Evolutionary conservation across 441 rosid species (phyloP).

Genomic region (Pelargonium fulgidum): DNA sequence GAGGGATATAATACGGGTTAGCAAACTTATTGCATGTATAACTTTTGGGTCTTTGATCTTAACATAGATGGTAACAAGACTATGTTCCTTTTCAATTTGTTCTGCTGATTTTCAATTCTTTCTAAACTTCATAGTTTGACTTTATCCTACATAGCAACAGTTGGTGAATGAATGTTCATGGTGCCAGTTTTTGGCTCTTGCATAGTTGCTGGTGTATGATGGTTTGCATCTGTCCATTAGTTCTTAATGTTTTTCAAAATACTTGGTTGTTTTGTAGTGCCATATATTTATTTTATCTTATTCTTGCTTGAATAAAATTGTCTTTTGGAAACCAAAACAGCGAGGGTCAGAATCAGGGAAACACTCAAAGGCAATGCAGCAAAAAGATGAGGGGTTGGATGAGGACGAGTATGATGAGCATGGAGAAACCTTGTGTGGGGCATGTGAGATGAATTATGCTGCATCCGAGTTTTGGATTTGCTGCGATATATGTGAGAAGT

Average conservation of each 20-base stretch:
- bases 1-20: too few relatives aligned
- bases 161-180: too few relatives aligned
- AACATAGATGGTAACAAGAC: too few relatives aligned
- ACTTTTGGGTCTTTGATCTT: too few relatives aligned
- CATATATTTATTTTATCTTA: neutral
- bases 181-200: too few relatives aligned
- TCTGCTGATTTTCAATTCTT: too few relatives aligned
- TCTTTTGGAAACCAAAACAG: constrained; percentile 32
- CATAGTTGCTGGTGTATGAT: neutral
- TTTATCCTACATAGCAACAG: too few relatives aligned
- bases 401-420: constrained; percentile 68
- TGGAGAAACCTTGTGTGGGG: constrained; percentile 83
- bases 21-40: too few relatives aligned
- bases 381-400: constrained; percentile 44
- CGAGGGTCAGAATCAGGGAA: constrained; percentile 49
- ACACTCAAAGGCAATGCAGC: constrained; percentile 45
- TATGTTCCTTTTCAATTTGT: too few relatives aligned
- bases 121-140: too few relatives aligned
- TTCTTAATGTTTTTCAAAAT: neutral
- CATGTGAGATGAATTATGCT: constrained; percentile 89
- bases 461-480: constrained; percentile 87
- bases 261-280: neutral
- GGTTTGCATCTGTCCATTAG: neutral
- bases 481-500: constrained; percentile 83
- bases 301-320: neutral